Conservation (phyloP, 2,329 filamentous ascomycete genomes). For the Westerdykella sp. region DNA sequence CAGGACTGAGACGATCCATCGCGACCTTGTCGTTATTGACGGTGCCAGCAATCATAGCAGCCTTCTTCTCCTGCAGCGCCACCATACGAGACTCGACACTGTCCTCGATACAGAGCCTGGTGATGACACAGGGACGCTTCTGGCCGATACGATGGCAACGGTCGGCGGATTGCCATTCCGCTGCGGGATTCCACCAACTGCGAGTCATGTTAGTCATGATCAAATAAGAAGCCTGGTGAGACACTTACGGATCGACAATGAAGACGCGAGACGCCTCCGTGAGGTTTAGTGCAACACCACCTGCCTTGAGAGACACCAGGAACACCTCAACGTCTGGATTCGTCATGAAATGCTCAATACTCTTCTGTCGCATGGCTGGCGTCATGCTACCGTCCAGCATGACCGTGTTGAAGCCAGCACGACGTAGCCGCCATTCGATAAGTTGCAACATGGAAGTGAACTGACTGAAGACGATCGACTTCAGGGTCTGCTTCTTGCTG, state of each 20-base stretch:
- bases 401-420: conserved; percentile 95
- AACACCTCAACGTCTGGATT: conserved; percentile 94
- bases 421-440: conserved; percentile 91
- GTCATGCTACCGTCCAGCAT: conserved; percentile 99
- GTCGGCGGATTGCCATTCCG: conserved; percentile 97
- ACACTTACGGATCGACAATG: conserved; percentile 84
- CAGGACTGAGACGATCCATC: conserved; percentile 82
- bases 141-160: conserved; percentile 84
- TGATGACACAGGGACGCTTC: conserved; percentile 87
- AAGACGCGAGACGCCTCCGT: conserved; percentile 94
- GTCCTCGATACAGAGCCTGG: conserved; percentile 90
- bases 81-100: conserved; percentile 96
- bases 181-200: conserved; percentile 99
- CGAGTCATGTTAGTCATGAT: conserved; percentile 18
- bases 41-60: conserved; percentile 93
- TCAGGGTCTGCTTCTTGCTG: conserved; percentile 87
- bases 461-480: conserved; percentile 95
- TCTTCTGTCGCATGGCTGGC: conserved; percentile 83
- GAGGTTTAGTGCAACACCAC: conserved; percentile 89
- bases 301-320: conserved; percentile 90
- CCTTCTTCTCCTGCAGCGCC: conserved; percentile 95
- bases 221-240: not conserved
- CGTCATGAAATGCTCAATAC: conserved; percentile 94
- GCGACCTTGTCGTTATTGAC: conserved; percentile 89
- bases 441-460: conserved; percentile 97